A percentile compares a stretch with the other conserved stretches of the same genome.
These are phyloP conservation scores for Wickerhamomyces bisporus DNA, from an alignment of 805 yeast genomes.

Conservation along the genomic window DNA sequence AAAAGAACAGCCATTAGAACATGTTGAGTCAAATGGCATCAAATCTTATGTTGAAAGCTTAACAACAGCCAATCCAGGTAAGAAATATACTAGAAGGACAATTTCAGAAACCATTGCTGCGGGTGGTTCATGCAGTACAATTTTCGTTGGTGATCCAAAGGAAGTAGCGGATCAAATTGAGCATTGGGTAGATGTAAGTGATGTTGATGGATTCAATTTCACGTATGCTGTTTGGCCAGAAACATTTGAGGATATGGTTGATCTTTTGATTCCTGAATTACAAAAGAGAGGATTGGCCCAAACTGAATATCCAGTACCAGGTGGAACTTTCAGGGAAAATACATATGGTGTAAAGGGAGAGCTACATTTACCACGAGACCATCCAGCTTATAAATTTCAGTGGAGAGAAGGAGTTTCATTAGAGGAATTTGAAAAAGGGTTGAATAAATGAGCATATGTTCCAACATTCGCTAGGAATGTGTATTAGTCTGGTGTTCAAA, in stretches of 20 bases:
- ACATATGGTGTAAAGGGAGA: constrained; percentile 14
- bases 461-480: too few species aligned
- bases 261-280: constrained; percentile 29
- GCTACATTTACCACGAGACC: constrained; percentile 4
- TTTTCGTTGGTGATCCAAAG: constrained; percentile 27
- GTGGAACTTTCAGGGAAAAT: constrained; percentile 27
- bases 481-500: too few species aligned
- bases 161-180: constrained; percentile 29
- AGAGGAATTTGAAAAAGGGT: constrained; percentile 20
- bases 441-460: too few species aligned
- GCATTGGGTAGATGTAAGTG: constrained; percentile 31
- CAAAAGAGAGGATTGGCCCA: constrained; percentile 29
- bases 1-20: constrained; percentile 23
- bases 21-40: constrained; percentile 25
- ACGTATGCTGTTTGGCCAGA: constrained; percentile 32
- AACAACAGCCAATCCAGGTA: constrained; percentile 28
- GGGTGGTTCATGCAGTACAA: constrained; percentile 30
- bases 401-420: constrained; percentile 14
- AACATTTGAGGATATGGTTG: constrained; percentile 31
- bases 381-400: constrained; percentile 6
- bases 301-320: constrained; percentile 29
- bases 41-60: constrained; percentile 31
- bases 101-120: constrained; percentile 21
- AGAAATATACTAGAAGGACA: constrained; percentile 23
- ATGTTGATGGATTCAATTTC: constrained; percentile 37